Percentiles rank a stretch among this genome's conserved stretches.
phyloP scores from a whole-genome alignment of 2,329 filamentous ascomycete genomes.

The Exophiala mesophila region DNA sequence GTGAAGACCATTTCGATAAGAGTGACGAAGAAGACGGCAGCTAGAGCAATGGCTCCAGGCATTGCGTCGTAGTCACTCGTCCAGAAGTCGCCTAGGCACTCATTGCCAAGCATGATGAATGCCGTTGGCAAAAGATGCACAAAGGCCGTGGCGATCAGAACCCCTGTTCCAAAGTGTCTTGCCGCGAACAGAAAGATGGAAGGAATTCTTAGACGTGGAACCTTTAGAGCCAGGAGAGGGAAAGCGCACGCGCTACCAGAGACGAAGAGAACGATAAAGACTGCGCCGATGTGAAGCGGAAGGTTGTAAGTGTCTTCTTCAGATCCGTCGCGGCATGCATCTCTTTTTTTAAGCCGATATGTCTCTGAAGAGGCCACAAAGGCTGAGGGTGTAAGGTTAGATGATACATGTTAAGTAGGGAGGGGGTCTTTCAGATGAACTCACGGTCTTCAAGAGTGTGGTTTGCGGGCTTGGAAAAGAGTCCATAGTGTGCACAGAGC shows the following conservation, averaged over 20 bases:
- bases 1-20: constrained; percentile 78
- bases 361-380: neutral
- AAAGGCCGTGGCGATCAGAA: constrained; percentile 54
- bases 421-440: too few relatives aligned
- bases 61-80: constrained; percentile 73
- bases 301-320: constrained; percentile 35
- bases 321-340: constrained; percentile 40
- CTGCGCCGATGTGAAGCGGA: constrained; percentile 3
- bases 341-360: constrained; percentile 14
- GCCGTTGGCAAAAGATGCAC: constrained; percentile 60
- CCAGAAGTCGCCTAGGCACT: constrained; percentile 72
- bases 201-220: constrained; percentile 56
- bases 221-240: constrained; percentile 55
- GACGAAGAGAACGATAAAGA: constrained; percentile 52
- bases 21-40: constrained; percentile 75
- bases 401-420: too few relatives aligned
- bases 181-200: constrained; percentile 56
- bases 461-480: neutral
- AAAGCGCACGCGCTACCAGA: constrained; percentile 54
- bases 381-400: neutral
- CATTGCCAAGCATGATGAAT: constrained; percentile 56
- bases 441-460: too few relatives aligned
- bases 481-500: neutral
- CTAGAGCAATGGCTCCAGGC: constrained; percentile 76
- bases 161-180: constrained; percentile 55